Base-by-base conservation (phyloP, 2,329 filamentous ascomycete species). In the Aspergillus fumigatiaffinis region DNA sequence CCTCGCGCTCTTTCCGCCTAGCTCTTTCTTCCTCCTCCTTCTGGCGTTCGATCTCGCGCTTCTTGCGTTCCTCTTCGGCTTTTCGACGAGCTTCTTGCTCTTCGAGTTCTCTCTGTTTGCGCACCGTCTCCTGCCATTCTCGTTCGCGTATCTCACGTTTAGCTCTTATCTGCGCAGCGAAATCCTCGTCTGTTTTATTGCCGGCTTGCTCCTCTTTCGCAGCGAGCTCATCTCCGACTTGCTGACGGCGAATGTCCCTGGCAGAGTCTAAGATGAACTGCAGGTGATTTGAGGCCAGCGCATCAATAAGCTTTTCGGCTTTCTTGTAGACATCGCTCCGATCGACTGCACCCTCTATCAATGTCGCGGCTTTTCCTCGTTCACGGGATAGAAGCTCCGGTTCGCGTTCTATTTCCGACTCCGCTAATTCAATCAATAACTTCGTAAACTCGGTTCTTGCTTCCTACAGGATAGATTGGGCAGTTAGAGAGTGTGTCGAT, bases 271-370 rank as follows among this genome's bases (percentile, higher is more conserved):
- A 74, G 32, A 86, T 83, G 46, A 79, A 74, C 2, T 77, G 76
- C 41, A 87, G 73, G 60, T 84, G 78, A 57, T 81, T 75, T 51
- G 81, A 77, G 51, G 86, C 79, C 62, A 86, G 74, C 4, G 70
- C 70, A 63, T 84, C 80, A 50, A 88, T 76, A 14, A 81, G 78
- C 7, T 73, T 72, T 65, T 84, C 82, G 23, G 84, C 83, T 61
- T 76, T 80, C 58, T 80, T 80, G 66, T 87, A 88, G 53, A 87
- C 79, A 58, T 85, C 82, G 59, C 81, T 84, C 54, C 85, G 80
- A 61, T 87, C 85, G 9, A 84, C 85, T 2, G 83, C 84, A 55
- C 85, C 85, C 71, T 87, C 84, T 29, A 88, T 82, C 47, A 88
- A 73, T 1, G 84, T 84, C 9, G 84, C 84, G 28, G 85, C 84